Evolutionary conservation across 345 rosid genomes (phyloP).

Genomic region (Lepidium sativum): DNA sequence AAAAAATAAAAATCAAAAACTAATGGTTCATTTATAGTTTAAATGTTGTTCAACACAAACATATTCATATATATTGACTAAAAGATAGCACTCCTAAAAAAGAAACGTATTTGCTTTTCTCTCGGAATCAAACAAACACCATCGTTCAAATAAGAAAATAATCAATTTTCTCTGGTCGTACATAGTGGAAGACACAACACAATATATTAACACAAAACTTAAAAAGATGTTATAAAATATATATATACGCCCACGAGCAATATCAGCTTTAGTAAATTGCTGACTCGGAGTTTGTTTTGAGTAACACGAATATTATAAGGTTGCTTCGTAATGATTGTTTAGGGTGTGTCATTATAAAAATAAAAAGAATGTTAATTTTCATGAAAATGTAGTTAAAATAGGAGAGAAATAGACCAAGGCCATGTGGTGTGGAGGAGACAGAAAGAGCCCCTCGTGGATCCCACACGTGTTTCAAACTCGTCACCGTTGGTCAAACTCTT

Average conservation of each 20-base stretch:
- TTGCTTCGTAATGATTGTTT: conserved; percentile 15
- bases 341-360: not conserved
- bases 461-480: conserved; percentile 18
- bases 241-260: not conserved
- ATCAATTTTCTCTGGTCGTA: not conserved
- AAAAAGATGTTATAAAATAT: not conserved
- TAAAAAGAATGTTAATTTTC: not conserved
- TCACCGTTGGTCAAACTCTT: conserved; percentile 15
- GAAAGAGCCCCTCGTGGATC: conserved; percentile 14
- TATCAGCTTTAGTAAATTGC: not conserved
- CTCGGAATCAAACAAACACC: conserved; percentile 13
- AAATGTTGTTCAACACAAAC: no score
- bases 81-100: conserved; percentile 14
- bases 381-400: not conserved
- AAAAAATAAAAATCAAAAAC: no score
- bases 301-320: not conserved
- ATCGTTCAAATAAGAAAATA: not conserved
- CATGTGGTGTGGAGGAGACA: conserved; percentile 19
- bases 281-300: not conserved
- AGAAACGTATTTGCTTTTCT: conserved; percentile 17
- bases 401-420: conserved; percentile 16
- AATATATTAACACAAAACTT: not conserved
- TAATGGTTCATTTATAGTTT: no score
- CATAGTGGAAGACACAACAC: conserved; percentile 28
- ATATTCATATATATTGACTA: not conserved